Conservation (phyloP, 2,329 filamentous ascomycete species). For the Blastomyces gilchristii region DNA sequence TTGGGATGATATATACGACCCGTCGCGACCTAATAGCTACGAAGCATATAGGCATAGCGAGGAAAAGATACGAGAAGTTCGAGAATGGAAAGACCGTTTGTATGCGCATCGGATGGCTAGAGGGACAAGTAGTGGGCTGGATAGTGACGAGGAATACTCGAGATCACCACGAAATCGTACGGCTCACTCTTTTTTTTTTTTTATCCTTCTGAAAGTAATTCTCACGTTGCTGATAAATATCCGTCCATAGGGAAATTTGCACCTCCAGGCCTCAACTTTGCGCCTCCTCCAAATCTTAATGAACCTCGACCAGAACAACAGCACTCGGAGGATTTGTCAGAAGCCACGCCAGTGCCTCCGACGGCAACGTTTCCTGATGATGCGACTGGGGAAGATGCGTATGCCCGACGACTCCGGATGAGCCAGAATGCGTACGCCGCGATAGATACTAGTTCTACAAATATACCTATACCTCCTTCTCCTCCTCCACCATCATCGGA, state of each 20-base stretch:
- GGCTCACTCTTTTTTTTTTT: slow-evolving; percentile 3
- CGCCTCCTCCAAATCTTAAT: slow-evolving; percentile 40
- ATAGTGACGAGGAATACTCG: slow-evolving; percentile 41
- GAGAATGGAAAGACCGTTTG: slow-evolving; percentile 74
- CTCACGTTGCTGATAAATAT: slow-evolving; percentile 13
- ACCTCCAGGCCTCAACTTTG: slow-evolving; percentile 41
- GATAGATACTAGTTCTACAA: slow-evolving; percentile 20
- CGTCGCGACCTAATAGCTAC: slow-evolving; percentile 68
- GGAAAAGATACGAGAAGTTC: slow-evolving; percentile 67
- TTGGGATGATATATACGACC: slow-evolving; percentile 90
- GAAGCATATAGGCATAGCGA: slow-evolving; percentile 77
- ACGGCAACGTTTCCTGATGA: slow-evolving; percentile 43
- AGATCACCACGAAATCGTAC: slow-evolving; percentile 39
- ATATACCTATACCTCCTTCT: slow-evolving; percentile 23
- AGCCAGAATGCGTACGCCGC: slow-evolving; percentile 32
- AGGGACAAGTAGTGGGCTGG: slow-evolving; percentile 35
- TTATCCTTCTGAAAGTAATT: slow-evolving; percentile 10
- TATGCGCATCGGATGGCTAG: slow-evolving; percentile 57
- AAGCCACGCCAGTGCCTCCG: slow-evolving; percentile 30
- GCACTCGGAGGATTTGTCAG: slow-evolving; percentile 11
- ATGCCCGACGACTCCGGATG: slow-evolving; percentile 52
- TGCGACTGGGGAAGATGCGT: slow-evolving; percentile 59
- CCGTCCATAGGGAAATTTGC: slow-evolving; percentile 38
- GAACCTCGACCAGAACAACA: slow-evolving; percentile 24
- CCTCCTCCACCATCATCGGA: slow-evolving; percentile 21